Evolutionary conservation across 176 grass and related monocot species (phyloP), one percentile per base, ranked within the genome.

Genomic region (Eremochloa ophiuroides): DNA sequence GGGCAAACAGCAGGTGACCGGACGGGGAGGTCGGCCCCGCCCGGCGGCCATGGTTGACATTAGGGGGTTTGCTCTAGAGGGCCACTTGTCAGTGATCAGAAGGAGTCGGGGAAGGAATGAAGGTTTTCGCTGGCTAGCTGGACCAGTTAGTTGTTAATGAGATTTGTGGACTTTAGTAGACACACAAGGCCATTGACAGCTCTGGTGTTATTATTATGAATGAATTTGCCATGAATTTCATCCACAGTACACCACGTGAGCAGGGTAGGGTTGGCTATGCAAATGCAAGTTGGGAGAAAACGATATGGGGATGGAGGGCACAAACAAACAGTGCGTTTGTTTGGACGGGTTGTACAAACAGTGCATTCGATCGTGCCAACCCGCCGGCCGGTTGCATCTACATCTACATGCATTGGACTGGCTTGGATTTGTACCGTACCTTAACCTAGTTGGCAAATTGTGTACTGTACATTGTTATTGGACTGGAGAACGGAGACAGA

Each of bases 221-320:
- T 33, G 76, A 48, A 78, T 37, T 33, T 25, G 42, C 8, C 60
- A 35, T 44, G 80, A 44, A 63, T 48, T 37, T n/a, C 69, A 34
- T 27, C 16, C 64, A 2, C 70, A 3, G 73, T 59, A 71, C 73
- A 62, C 1, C 69, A 74, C 50, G 69, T 86, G 69, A 67, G n/a
- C n/a, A n/a, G n/a, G n/a, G n/a, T n/a, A n/a, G n/a, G n/a, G n/a
- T n/a, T n/a, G n/a, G n/a, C n/a, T n/a, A n/a, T n/a, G n/a, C n/a
- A n/a, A n/a, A n/a, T n/a, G 75, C 86, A 73, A 71, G 22, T 88
- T 67, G 80, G 22, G 42, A 17, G 58, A 78, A 66, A 22, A 62
- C 5, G 74, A 65, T 44, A 12, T 16, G 7, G 39, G 65, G 7
- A 51, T 67, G 47, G 37, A 59, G 20, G 18, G 75, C 16, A 50